phyloP scores from a whole-genome alignment of 1,284 basidiomycete genomes.

The Ustilago vetiveriae region DNA sequence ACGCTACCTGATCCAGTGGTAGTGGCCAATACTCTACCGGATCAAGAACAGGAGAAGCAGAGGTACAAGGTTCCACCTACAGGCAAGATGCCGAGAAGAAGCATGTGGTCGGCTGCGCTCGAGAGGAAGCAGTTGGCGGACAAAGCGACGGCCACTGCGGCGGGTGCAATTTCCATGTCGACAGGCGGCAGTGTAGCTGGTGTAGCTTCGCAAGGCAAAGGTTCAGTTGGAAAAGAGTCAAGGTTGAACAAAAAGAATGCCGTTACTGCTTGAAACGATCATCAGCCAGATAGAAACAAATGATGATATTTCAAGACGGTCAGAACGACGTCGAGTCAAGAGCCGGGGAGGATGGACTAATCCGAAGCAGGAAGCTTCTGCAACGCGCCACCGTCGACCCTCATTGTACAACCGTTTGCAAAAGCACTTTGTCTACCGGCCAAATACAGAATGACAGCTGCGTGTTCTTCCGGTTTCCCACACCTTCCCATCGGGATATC shows the following conservation, averaged over 20 bases:
- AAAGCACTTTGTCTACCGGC: constrained; percentile 16
- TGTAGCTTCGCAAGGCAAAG: neutral
- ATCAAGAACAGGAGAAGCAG: constrained; percentile 59
- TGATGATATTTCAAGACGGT: too few species aligned
- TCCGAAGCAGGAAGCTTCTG: constrained; percentile 43
- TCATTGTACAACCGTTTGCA: constrained; percentile 41
- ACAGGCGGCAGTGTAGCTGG: neutral
- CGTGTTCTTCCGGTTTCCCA: constrained; percentile 40
- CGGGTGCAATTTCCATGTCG: neutral
- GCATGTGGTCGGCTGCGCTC: constrained; percentile 28
- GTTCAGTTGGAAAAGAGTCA: constrained; percentile 10
- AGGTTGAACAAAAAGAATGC: constrained; percentile 22
- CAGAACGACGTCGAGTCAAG: too few species aligned
- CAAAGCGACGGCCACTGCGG: neutral
- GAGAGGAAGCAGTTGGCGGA: constrained; percentile 11
- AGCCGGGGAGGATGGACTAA: neutral
- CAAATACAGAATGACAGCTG: constrained; percentile 33
- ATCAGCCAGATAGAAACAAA: too few species aligned
- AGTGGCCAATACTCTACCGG: constrained; percentile 38
- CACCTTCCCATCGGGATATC: constrained; percentile 47
- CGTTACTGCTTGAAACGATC: constrained; percentile 12
- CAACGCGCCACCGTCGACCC: constrained; percentile 45
- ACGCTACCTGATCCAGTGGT: constrained; percentile 10
- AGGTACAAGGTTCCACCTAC: constrained; percentile 63
- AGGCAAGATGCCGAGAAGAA: constrained; percentile 59